Base-by-base conservation (phyloP, 78 protist genomes). In the Tieghemostelium lacteum region DNA sequence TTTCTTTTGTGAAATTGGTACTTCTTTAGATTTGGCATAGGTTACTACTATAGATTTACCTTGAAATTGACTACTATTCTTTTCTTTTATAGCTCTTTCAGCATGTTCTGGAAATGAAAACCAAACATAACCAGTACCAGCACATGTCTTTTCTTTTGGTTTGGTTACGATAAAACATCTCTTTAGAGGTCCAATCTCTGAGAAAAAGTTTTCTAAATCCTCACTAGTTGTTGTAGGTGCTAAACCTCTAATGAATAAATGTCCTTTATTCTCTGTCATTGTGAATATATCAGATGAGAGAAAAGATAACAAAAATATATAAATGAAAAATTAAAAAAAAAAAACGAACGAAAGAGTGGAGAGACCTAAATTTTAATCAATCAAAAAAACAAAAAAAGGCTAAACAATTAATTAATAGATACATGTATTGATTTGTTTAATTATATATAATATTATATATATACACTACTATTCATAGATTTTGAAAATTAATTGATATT, bases 61-160 rank as follows among this genome's bases (percentile, higher is more conserved):
- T 16, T 69, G 54, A 4, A 83, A 69, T 40, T 34, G 62, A 24
- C 54, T 66, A 29, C n/a, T 28, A 31, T 83, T 83, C 64, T 54
- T 54, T 12, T 33, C 39, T 24, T 66, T 83, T 26, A 83, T 42
- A 17, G 89, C 89, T 42, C 40, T 3, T 16, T 39, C 54, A 1
- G 77, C 89, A 83, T 83, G 89, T n/a, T 69, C 89, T 17, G 66
- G 45, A 16, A 83, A 17, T 17, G 89, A 73, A 58, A 55, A 83
- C 78, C 77, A 83, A 28, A 83, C 69, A 50, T 54, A 83, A 22
- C 66, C 89, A 3, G 36, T 58, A 58, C 89, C 89, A 67, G 65
- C 42, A 62, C 78, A 69, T 20, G 16, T 33, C 50, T 83, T 66
- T 34, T 50, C 55, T 22, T 65, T 58, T 49, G n/a, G 34, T 58